Conservation (phyloP, 148 eudicot genomes). For the Rhododendron mucronatum region DNA sequence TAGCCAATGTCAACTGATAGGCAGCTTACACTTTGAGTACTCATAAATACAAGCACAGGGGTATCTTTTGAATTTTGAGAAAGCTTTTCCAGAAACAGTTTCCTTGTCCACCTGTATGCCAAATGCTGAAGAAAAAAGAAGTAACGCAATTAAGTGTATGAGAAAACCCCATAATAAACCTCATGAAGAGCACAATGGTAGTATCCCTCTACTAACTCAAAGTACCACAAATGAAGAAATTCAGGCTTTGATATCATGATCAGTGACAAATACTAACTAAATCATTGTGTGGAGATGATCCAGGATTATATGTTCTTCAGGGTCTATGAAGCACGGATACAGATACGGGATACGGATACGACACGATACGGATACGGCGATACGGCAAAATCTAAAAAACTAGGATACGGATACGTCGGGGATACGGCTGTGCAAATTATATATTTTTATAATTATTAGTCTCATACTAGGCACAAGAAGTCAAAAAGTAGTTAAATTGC, state of each 20-base stretch:
- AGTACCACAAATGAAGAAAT: neutral
- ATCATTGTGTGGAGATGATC: neutral
- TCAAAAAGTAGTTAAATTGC: no score
- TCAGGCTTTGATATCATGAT: neutral
- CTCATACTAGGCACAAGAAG: no score
- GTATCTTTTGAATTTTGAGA: conserved; percentile 41
- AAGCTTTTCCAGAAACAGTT: conserved; percentile 41
- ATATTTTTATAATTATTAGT: no score
- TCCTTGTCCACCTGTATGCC: conserved; percentile 47
- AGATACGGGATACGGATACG: no score
- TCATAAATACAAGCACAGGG: conserved; percentile 72
- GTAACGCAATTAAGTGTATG: neutral
- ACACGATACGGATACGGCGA: no score
- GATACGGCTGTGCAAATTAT: no score
- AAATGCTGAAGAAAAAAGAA: conserved; percentile 39
- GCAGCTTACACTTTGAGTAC: conserved; percentile 74
- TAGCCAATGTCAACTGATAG: conserved; percentile 4
- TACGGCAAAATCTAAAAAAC: no score
- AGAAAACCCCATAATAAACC: neutral
- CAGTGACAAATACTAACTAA: neutral
- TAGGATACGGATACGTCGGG: no score
- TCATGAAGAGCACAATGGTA: neutral
- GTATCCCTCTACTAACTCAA: neutral
- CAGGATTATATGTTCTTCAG: neutral
- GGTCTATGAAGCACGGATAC: no score